Percentiles rank a stretch among this genome's conserved stretches.
These are phyloP conservation scores for Fraxinus latifolia DNA, from an alignment of 305 asterid genomes.

Conservation along the genomic window DNA sequence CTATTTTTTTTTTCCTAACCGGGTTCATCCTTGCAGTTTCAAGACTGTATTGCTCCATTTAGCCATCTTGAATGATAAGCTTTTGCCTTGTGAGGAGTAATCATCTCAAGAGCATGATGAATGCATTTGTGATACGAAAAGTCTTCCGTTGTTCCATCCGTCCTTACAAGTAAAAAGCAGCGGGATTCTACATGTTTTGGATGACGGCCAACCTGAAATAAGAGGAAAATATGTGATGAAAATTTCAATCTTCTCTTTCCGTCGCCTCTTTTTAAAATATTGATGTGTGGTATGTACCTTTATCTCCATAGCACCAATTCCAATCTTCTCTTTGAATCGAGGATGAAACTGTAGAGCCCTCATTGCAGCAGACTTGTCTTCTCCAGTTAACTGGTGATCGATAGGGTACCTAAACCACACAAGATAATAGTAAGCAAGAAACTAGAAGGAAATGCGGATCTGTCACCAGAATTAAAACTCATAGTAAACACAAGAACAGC, in stretches of 20 bases:
- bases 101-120: constrained; percentile 45
- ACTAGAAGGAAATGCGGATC: too few relatives aligned
- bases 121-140: constrained; percentile 79
- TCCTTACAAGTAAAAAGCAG: constrained; percentile 65
- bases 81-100: constrained; percentile 47
- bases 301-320: constrained; percentile 58
- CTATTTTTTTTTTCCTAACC: neutral
- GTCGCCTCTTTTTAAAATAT: neutral
- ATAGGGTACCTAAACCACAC: constrained; percentile 49
- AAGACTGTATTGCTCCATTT: constrained; percentile 9
- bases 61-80: constrained; percentile 34
- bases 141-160: constrained; percentile 76
- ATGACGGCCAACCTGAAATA: constrained; percentile 67
- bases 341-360: constrained; percentile 75
- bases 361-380: constrained; percentile 55
- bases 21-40: neutral
- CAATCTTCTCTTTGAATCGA: constrained; percentile 54
- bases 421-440: neutral
- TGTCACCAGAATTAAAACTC: too few relatives aligned
- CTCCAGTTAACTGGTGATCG: constrained; percentile 40
- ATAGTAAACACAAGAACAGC: neutral
- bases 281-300: constrained; percentile 41
- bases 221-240: constrained; percentile 5
- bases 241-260: neutral
- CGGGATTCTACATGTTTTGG: constrained; percentile 53